These are phyloP conservation scores for Ceratocystis papillata DNA, from an alignment of 2,329 filamentous ascomycete genomes.

Conservation along the genomic window DNA sequence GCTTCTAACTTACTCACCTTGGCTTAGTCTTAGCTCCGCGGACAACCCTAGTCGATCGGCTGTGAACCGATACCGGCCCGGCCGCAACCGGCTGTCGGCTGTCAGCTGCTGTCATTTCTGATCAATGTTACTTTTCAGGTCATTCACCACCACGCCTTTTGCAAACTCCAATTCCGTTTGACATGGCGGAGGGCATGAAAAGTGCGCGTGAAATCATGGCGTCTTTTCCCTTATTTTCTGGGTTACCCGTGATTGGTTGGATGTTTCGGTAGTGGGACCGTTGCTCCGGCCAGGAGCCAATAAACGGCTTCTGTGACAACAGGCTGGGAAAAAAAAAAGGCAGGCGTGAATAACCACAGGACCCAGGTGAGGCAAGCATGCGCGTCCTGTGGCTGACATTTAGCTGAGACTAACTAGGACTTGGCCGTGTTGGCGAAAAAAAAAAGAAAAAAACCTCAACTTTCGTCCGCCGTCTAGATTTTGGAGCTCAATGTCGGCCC, in stretches of 20 bases:
- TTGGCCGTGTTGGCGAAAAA: constrained; percentile 2
- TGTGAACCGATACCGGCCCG: constrained; percentile 13
- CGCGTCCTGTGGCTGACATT: neutral
- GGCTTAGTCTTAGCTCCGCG: neutral
- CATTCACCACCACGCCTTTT: neutral
- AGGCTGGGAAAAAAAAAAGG: neutral
- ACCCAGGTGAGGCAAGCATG: neutral
- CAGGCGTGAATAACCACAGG: neutral
- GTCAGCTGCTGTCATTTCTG: neutral
- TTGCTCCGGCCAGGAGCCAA: neutral
- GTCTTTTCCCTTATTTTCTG: neutral
- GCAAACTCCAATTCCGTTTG: neutral
- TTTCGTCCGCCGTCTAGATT: neutral
- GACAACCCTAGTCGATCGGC: neutral
- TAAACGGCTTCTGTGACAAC: neutral
- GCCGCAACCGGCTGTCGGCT: neutral
- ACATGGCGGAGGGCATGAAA: neutral
- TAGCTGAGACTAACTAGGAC: neutral
- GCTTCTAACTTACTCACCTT: neutral
- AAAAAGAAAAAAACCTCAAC: neutral
- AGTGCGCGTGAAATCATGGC: neutral
- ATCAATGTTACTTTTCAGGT: neutral
- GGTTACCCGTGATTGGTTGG: neutral
- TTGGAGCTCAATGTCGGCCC: neutral
- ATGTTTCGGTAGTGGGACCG: constrained; percentile 1